A percentile compares a stretch with the other conserved stretches of the same genome.
These are phyloP conservation scores for Colletotrichum gloeosporioides DNA, from an alignment of 2,329 filamentous ascomycete species.

Conservation along the genomic window DNA sequence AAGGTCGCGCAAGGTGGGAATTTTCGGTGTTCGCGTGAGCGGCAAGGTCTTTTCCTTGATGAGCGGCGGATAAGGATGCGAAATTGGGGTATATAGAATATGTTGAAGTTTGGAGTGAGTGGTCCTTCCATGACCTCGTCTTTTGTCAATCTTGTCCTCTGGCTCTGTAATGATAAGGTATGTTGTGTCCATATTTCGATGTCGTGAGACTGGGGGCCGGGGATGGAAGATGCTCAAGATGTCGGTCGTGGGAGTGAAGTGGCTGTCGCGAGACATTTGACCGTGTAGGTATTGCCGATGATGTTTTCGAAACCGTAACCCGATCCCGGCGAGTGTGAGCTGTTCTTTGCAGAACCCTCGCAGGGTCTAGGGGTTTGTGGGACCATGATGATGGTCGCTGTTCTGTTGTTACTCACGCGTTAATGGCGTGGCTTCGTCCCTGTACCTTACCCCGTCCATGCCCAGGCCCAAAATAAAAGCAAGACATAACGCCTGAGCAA, in stretches of 20 bases:
- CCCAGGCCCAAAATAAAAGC: background rate
- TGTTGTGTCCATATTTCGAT: background rate
- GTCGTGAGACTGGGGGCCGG: slow-evolving; percentile 6
- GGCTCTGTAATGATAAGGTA: slow-evolving; percentile 11
- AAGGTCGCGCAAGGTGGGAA: slow-evolving; percentile 1
- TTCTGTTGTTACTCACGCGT: slow-evolving; percentile 4
- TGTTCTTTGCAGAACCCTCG: slow-evolving; percentile 21
- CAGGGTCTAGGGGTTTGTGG: slow-evolving; percentile 12
- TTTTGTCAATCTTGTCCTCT: background rate
- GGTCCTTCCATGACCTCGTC: background rate
- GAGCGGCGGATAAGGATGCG: slow-evolving; percentile 16
- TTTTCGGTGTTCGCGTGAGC: slow-evolving; percentile 34
- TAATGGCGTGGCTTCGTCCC: background rate
- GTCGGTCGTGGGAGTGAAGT: background rate
- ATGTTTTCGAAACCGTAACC: slow-evolving; percentile 4
- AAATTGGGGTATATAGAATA: slow-evolving; percentile 19
- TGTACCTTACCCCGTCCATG: background rate
- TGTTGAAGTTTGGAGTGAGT: background rate
- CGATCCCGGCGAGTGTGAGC: background rate
- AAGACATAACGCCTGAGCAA: slow-evolving; percentile 2
- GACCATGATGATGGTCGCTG: slow-evolving; percentile 4
- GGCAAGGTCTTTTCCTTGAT: slow-evolving; percentile 28
- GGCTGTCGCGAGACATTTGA: slow-evolving; percentile 20
- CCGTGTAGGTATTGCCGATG: slow-evolving; percentile 12
- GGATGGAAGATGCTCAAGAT: background rate